Evolutionary conservation across 306 rosid genomes (phyloP), one percentile per base, ranked within the genome.

Genomic region (Albizia julibrissin): DNA sequence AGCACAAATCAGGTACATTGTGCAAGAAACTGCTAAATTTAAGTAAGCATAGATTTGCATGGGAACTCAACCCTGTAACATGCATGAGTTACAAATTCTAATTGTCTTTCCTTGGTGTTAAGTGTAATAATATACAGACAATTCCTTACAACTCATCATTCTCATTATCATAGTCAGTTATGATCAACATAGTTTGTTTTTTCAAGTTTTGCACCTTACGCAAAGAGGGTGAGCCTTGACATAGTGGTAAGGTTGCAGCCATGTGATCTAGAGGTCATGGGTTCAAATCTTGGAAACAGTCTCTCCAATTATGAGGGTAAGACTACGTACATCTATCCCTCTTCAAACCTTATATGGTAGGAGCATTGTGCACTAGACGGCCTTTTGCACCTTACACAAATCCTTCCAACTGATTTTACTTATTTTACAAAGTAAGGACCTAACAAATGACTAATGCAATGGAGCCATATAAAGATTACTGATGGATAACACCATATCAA

Each of bases 1-100:
- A 42, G 77, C 37, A 47, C 62, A 56, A 75, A 66, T 72, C 82
- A 79, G 49, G 79, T 75, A 70, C 6, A 78, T 19, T 49, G 52
- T 79, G 64, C 59, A 64, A 50, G 40, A 37, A 54, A 67, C 16
- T 4, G 15, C 40, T 54, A 8, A 37, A 54, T 67, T 74, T 75
- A 21, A 19, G 11, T 21, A 54, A 54, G 61, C 61, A 54, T 11
- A 54, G 21, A 21, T 54, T 21, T 54, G 11, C 40, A 69, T 33
- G 52, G 44, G 40, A 69, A 59, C 31, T 67, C 24, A 31, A 27
- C 33, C 59, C 34, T n/a, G 33, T 44, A 58, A 22, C 27, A 44
- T 43, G 49, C 27, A 44, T 43, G 49, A 70, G 77, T 69, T 50
- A 69, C 8, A 13, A 10, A 56, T 68, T 34, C 7, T 24, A 10